phyloP scores from a whole-genome alignment of 2,329 filamentous ascomycete genomes.

The Clonostachys rosea region DNA sequence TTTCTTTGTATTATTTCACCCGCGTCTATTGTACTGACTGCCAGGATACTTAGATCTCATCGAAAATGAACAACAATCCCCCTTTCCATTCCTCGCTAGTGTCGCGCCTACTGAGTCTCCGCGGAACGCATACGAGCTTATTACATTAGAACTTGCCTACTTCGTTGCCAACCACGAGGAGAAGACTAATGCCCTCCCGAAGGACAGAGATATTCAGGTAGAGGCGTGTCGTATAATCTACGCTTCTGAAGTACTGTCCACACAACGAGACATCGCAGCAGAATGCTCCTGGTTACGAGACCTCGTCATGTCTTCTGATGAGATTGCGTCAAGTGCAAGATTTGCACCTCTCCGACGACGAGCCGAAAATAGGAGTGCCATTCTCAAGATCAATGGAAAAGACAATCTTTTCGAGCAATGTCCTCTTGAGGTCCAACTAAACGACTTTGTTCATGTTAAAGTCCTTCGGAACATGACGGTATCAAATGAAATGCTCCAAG shows the following conservation, averaged over 20 bases:
- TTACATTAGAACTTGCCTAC: constrained; percentile 53
- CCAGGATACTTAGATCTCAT: constrained; percentile 50
- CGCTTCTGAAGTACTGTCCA: constrained; percentile 42
- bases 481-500: constrained; percentile 55
- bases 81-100: constrained; percentile 47
- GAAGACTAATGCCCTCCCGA: constrained; percentile 30
- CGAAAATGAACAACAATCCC: constrained; percentile 55
- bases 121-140: constrained; percentile 53
- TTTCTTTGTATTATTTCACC: constrained; percentile 26
- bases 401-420: constrained; percentile 52
- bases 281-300: constrained; percentile 53
- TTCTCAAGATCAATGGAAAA: constrained; percentile 53
- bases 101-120: constrained; percentile 37
- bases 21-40: constrained; percentile 37
- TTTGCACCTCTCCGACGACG: constrained; percentile 41
- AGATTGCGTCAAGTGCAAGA: constrained; percentile 34
- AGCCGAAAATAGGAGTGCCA: constrained; percentile 39
- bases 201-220: constrained; percentile 48
- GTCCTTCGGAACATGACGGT: constrained; percentile 51
- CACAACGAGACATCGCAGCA: constrained; percentile 26
- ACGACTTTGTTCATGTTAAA: constrained; percentile 46
- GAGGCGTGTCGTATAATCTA: constrained; percentile 57
- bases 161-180: constrained; percentile 41
- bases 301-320: constrained; percentile 45
- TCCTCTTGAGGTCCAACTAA: constrained; percentile 48